These are phyloP conservation scores for Schizothecium vesticola DNA, from an alignment of 495 filamentous ascomycete species.

Conservation along the genomic window DNA sequence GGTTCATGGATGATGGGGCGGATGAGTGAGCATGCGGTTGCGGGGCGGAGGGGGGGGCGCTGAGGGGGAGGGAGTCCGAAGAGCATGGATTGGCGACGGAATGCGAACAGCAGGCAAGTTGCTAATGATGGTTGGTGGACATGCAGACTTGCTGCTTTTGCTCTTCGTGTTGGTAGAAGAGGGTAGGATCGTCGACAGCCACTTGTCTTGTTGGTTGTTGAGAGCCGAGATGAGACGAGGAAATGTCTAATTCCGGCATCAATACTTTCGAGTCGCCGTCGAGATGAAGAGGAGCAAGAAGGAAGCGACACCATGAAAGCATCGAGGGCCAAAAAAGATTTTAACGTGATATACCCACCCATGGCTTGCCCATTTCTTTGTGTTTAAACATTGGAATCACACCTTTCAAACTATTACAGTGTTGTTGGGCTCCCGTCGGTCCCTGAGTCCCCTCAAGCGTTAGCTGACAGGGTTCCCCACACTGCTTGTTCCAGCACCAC, in stretches of 20 bases:
- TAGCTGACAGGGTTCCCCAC: background rate
- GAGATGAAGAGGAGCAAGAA: background rate
- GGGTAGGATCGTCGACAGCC: background rate
- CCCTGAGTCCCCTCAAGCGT: background rate
- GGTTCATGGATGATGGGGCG: background rate
- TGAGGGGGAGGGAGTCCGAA: background rate
- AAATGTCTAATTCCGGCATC: background rate
- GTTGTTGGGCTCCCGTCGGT: background rate
- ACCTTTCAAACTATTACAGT: background rate
- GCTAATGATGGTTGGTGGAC: background rate
- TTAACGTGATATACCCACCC: background rate
- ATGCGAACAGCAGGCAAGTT: background rate
- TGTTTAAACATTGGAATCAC: background rate
- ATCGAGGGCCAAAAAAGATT: background rate
- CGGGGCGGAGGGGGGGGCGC: background rate
- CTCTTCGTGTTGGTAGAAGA: too few relatives aligned
- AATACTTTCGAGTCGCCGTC: background rate
- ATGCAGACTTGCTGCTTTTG: too few relatives aligned
- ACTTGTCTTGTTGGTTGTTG: background rate
- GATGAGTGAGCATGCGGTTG: background rate
- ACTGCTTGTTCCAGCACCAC: background rate
- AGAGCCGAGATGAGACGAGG: background rate
- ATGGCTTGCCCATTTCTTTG: background rate
- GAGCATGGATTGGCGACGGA: background rate
- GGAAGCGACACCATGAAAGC: background rate